Evolutionary conservation across 2,329 filamentous ascomycete genomes (phyloP).

Genomic region (Hypoxylon sp.): DNA sequence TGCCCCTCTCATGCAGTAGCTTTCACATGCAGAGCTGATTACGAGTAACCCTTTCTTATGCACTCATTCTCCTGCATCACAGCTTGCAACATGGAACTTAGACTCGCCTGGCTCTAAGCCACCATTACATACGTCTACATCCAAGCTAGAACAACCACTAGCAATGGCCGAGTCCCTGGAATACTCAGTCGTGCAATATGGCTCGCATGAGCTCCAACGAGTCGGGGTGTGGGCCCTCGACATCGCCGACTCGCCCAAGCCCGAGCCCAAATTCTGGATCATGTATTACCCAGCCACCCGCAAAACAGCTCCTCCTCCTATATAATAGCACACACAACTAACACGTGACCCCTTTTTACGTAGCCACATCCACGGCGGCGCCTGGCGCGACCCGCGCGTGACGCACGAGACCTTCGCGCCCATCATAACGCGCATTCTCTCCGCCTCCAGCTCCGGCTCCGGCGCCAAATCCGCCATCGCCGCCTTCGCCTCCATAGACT

Average conservation of each 20-base stretch:
- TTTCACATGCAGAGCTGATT: constrained; percentile 11
- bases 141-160: not conserved
- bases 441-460: constrained; percentile 2
- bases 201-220: constrained; percentile 60
- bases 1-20: constrained; percentile 21
- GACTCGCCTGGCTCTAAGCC: not conserved
- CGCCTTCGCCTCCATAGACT: constrained; percentile 75
- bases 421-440: constrained; percentile 61
- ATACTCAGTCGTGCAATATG: constrained; percentile 53
- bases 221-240: constrained; percentile 62
- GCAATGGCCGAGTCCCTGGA: constrained; percentile 52
- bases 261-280: constrained; percentile 51
- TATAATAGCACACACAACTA: constrained; percentile 8
- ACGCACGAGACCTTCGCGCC: constrained; percentile 63
- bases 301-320: not conserved
- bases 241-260: constrained; percentile 11
- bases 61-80: constrained; percentile 11
- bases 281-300: constrained; percentile 46
- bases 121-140: not conserved
- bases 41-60: constrained; percentile 7
- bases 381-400: constrained; percentile 72
- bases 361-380: constrained; percentile 74
- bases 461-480: too few relatives aligned
- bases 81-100: not conserved
- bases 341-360: constrained; percentile 5